Evolutionary conservation across 2,329 filamentous ascomycete species (phyloP).

Genomic region (Whalleya microplaca): DNA sequence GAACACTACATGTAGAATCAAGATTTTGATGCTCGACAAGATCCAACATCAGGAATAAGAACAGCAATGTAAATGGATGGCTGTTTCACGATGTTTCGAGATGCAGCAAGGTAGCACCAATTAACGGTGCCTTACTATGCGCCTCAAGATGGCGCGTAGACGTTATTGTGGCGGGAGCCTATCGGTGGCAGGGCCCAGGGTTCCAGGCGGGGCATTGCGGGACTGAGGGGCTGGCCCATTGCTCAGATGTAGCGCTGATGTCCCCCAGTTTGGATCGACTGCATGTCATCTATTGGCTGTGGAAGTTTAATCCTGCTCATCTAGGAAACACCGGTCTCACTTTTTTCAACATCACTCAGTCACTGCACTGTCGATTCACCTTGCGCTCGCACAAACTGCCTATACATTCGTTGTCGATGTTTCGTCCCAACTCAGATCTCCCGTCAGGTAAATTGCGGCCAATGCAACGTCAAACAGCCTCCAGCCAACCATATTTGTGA

Average conservation of each 20-base stretch:
- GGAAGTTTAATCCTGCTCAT: constrained; percentile 13
- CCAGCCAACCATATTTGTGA: constrained; percentile 10
- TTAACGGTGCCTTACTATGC: background rate
- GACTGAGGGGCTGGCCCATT: constrained; percentile 16
- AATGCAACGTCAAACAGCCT: constrained; percentile 8
- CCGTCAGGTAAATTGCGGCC: constrained; percentile 9
- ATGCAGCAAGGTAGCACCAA: constrained; percentile 6
- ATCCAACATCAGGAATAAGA: background rate
- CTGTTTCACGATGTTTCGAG: constrained; percentile 29
- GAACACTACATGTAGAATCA: background rate
- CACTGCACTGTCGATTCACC: background rate
- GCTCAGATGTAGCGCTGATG: constrained; percentile 31
- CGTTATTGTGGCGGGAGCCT: constrained; percentile 1
- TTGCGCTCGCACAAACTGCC: background rate
- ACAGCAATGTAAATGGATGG: constrained; percentile 1
- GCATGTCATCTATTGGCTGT: constrained; percentile 33
- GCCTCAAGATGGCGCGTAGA: constrained; percentile 18
- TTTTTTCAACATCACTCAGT: constrained; percentile 4
- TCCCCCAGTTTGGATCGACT: constrained; percentile 26
- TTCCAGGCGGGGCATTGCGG: background rate
- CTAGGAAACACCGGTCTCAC: constrained; percentile 11
- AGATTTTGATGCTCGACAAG: background rate
- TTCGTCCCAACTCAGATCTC: constrained; percentile 10
- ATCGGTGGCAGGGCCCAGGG: background rate
- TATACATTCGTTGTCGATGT: constrained; percentile 1